Conservation (phyloP, 768 basidiomycete genomes). For the Phylloporus rhodoxanthus region DNA sequence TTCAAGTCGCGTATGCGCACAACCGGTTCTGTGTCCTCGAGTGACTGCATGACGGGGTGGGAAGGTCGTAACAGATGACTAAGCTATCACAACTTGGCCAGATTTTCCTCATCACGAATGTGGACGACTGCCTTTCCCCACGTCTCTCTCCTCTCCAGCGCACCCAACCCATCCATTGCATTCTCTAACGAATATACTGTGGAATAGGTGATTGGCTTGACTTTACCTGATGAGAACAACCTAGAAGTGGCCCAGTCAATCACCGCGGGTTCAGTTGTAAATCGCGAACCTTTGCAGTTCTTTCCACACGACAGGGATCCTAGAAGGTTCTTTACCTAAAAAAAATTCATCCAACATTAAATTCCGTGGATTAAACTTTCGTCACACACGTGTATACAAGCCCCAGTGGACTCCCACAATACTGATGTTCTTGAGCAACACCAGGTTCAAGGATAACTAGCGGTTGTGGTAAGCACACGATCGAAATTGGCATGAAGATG, state of each 20-base stretch:
- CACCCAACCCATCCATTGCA: conserved; percentile 61
- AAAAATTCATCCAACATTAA: neutral
- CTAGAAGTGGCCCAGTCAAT: conserved; percentile 32
- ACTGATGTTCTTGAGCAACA: conserved; percentile 81
- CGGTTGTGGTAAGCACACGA: conserved; percentile 1
- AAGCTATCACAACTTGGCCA: conserved; percentile 38
- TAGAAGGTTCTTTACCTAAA: conserved; percentile 58
- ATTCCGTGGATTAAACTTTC: neutral
- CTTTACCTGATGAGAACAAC: conserved; percentile 58
- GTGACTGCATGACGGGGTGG: conserved; percentile 33
- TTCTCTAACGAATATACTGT: conserved; percentile 63
- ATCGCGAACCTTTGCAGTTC: conserved; percentile 55
- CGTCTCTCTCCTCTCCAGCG: conserved; percentile 76
- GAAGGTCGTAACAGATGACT: neutral
- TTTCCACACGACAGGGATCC: conserved; percentile 65
- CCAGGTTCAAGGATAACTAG: conserved; percentile 77
- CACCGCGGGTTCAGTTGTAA: neutral
- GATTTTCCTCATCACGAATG: conserved; percentile 46
- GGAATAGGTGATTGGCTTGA: conserved; percentile 66
- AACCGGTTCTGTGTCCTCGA: conserved; percentile 49
- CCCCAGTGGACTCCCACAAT: conserved; percentile 88
- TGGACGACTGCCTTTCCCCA: conserved; percentile 87
- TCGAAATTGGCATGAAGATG: neutral
- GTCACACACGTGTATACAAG: conserved; percentile 57
- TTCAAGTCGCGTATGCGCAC: conserved; percentile 82